These are phyloP conservation scores for Trametes cingulata DNA, from an alignment of 768 basidiomycete species.

Conservation along the genomic window DNA sequence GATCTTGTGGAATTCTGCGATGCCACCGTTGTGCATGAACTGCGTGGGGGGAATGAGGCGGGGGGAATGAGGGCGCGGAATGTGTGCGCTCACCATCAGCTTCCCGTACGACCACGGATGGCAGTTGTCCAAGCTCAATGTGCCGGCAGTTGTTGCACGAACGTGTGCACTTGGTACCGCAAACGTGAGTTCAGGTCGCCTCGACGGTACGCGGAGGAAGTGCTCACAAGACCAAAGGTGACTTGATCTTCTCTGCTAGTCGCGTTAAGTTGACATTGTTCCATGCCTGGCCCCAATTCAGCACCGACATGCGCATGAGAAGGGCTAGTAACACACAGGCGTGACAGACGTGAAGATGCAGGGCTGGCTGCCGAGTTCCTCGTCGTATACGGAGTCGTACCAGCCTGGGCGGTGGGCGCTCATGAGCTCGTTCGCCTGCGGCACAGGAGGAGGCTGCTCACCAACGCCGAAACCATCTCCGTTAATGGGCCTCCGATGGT, in stretches of 20 bases:
- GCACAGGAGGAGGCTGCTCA: constrained; percentile 36
- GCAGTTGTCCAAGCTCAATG: constrained; percentile 90
- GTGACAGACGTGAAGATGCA: constrained; percentile 97
- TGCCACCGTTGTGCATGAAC: constrained; percentile 99
- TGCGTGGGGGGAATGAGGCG: constrained; percentile 31
- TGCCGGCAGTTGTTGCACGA: constrained; percentile 89
- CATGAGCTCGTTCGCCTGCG: background rate
- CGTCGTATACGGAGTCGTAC: constrained; percentile 88
- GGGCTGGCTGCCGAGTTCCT: constrained; percentile 82
- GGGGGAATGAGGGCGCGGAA: background rate
- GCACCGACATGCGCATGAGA: background rate
- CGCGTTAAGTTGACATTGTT: constrained; percentile 93
- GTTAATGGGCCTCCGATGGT: constrained; percentile 83
- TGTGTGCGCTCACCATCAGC: constrained; percentile 67
- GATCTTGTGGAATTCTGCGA: constrained; percentile 78
- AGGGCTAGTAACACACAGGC: constrained; percentile 63
- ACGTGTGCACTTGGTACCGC: constrained; percentile 72
- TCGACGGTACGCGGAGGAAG: background rate
- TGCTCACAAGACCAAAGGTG: constrained; percentile 88
- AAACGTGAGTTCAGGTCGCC: background rate
- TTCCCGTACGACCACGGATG: constrained; percentile 94
- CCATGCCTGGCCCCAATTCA: constrained; percentile 71
- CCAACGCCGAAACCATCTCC: constrained; percentile 97
- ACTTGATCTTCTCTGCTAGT: constrained; percentile 95
- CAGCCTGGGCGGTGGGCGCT: constrained; percentile 57